Evolutionary conservation across 2,329 filamentous ascomycete species (phyloP).

Genomic region (Salinomyces thailandicus): DNA sequence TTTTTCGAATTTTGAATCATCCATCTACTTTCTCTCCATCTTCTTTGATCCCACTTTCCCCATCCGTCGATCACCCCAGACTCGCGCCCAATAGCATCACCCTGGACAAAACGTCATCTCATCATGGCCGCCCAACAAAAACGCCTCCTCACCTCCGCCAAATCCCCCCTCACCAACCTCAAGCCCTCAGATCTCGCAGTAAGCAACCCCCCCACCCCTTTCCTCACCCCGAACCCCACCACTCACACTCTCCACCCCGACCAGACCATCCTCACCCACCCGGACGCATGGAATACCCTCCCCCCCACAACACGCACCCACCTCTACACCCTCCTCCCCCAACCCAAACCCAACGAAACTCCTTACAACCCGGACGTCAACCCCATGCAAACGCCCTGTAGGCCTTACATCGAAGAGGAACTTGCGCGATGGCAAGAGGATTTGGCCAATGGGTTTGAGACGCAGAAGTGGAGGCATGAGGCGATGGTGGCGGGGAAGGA

Average conservation of each 20-base stretch:
- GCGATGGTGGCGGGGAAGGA: slow-evolving; percentile 44
- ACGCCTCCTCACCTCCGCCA: slow-evolving; percentile 18
- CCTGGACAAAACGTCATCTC: too few species aligned
- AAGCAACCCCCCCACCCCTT: background rate
- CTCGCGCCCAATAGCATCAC: too few species aligned
- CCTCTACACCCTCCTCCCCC: slow-evolving; percentile 23
- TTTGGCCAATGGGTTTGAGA: slow-evolving; percentile 44
- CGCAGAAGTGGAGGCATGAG: slow-evolving; percentile 46
- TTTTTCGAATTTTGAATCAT: too few species aligned
- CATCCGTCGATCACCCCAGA: background rate
- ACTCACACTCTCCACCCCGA: background rate
- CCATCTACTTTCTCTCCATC: background rate
- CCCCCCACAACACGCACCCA: slow-evolving; percentile 12
- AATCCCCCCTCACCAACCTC: slow-evolving; percentile 17
- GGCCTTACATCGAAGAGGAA: slow-evolving; percentile 41
- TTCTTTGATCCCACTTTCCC: background rate
- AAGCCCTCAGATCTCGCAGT: slow-evolving; percentile 10
- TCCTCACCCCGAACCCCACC: background rate
- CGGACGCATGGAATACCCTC: slow-evolving; percentile 22
- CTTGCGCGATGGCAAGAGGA: slow-evolving; percentile 47
- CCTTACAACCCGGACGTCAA: slow-evolving; percentile 30
- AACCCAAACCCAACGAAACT: slow-evolving; percentile 12
- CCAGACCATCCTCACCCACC: slow-evolving; percentile 21
- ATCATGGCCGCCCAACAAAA: slow-evolving; percentile 14
- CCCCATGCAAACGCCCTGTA: slow-evolving; percentile 31